phyloP scores from a whole-genome alignment of 2,329 filamentous ascomycete genomes.

The Lasiodiplodia hormozganensis region DNA sequence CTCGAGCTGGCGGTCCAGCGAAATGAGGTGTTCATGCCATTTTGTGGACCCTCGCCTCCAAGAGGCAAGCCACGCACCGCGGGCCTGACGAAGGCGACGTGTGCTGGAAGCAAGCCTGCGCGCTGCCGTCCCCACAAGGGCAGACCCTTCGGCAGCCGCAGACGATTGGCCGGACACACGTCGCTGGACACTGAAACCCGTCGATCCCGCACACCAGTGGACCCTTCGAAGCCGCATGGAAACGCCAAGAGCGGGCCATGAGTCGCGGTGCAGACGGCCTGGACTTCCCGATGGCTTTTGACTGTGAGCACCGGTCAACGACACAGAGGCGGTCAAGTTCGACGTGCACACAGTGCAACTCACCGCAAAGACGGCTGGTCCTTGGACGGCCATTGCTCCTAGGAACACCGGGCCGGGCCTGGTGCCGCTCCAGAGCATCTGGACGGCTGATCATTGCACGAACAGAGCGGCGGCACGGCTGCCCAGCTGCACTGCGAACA shows the following conservation, averaged over 20 bases:
- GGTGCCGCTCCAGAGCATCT: slow-evolving; percentile 29
- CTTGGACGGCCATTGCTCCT: slow-evolving; percentile 22
- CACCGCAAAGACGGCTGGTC: slow-evolving; percentile 24
- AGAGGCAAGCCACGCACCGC: slow-evolving; percentile 28
- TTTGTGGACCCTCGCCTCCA: slow-evolving; percentile 30
- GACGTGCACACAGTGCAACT: slow-evolving; percentile 23
- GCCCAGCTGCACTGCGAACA: slow-evolving; percentile 23
- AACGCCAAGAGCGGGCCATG: slow-evolving; percentile 22
- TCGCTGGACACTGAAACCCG: slow-evolving; percentile 20
- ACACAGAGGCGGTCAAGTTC: slow-evolving; percentile 24
- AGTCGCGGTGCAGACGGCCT: slow-evolving; percentile 23
- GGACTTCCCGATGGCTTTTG: slow-evolving; percentile 21
- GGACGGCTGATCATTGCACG: slow-evolving; percentile 28
- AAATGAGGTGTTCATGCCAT: slow-evolving; percentile 30
- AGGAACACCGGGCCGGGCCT: slow-evolving; percentile 29
- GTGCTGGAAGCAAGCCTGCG: slow-evolving; percentile 17
- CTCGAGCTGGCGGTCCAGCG: slow-evolving; percentile 23
- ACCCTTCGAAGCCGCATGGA: slow-evolving; percentile 27
- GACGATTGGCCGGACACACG: slow-evolving; percentile 11
- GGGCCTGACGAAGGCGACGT: slow-evolving; percentile 23
- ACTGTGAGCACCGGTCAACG: slow-evolving; percentile 25
- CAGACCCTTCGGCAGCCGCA: slow-evolving; percentile 28
- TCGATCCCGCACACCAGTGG: slow-evolving; percentile 27
- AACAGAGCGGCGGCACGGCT: slow-evolving; percentile 28
- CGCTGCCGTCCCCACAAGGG: slow-evolving; percentile 28